phyloP scores from a whole-genome alignment of 805 yeast species.

The Candida chauliodis region DNA sequence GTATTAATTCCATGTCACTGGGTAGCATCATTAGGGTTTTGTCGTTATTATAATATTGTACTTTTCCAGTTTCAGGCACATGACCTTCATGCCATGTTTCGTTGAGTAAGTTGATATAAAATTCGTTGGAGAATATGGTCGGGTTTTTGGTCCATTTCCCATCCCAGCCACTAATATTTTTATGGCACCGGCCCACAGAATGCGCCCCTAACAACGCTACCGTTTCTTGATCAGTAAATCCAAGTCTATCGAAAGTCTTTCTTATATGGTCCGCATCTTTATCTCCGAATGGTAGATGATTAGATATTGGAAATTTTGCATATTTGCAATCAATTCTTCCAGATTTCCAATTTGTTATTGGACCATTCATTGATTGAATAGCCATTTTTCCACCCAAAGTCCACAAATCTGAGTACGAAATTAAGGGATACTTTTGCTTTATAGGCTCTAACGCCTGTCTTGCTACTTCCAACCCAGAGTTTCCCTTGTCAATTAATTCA shows the following conservation, averaged over 20 bases:
- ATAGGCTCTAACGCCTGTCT: conserved; percentile 55
- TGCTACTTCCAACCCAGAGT: conserved; percentile 51
- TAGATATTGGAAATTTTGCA: conserved; percentile 37
- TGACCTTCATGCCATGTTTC: conserved; percentile 47
- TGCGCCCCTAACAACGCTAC: conserved; percentile 76
- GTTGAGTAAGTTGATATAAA: conserved; percentile 41
- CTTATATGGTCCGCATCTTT: conserved; percentile 45
- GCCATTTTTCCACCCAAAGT: conserved; percentile 68
- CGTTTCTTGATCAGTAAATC: conserved; percentile 66
- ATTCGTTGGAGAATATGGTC: conserved; percentile 70
- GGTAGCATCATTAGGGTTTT: conserved; percentile 80
- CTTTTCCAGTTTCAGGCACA: conserved; percentile 49
- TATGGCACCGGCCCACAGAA: conserved; percentile 73
- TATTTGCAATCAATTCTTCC: conserved; percentile 41
- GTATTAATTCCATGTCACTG: conserved; percentile 68
- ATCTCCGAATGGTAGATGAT: conserved; percentile 50
- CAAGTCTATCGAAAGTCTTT: conserved; percentile 45
- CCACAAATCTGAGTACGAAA: conserved; percentile 67
- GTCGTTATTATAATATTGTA: conserved; percentile 59
- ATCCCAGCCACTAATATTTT: conserved; percentile 69
- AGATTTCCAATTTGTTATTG: conserved; percentile 54
- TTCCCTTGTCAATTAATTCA: conserved; percentile 52
- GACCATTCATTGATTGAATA: conserved; percentile 63
- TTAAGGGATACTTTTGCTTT: conserved; percentile 53
- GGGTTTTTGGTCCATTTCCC: conserved; percentile 91